phyloP scores from a whole-genome alignment of 1,284 basidiomycete genomes.

The Meripilus lineatus region DNA sequence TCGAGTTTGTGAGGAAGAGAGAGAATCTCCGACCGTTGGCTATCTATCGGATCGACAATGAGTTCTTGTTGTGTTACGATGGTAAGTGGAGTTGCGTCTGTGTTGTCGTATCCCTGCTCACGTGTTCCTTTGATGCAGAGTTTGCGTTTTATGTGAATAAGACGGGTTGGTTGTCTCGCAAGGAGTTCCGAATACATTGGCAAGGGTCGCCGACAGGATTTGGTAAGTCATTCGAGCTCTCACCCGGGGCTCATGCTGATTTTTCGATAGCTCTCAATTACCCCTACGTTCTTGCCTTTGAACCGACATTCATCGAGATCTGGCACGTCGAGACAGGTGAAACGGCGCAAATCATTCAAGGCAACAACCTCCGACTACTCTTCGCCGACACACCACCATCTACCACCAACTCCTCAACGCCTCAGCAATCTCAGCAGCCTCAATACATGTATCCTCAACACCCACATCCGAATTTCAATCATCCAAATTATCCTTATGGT shows the following conservation, averaged over 20 bases:
- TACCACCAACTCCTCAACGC: constrained; percentile 44
- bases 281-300: constrained; percentile 96
- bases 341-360: constrained; percentile 94
- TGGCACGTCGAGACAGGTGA: constrained; percentile 92
- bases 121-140: constrained; percentile 45
- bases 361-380: constrained; percentile 81
- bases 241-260: not conserved
- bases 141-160: constrained; percentile 99
- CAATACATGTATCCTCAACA: constrained; percentile 16
- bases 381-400: constrained; percentile 95
- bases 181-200: constrained; percentile 95
- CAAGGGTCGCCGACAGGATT: constrained; percentile 93
- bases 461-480: too few species aligned
- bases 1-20: constrained; percentile 91
- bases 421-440: constrained; percentile 22
- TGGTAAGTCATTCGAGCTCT: constrained; percentile 69
- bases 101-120: constrained; percentile 9
- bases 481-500: too few species aligned
- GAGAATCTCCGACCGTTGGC: constrained; percentile 89
- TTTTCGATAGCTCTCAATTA: constrained; percentile 78
- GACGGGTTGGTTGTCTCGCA: constrained; percentile 88
- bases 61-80: constrained; percentile 97
- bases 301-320: constrained; percentile 95
- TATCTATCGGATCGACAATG: constrained; percentile 95
- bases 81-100: constrained; percentile 45